Evolutionary conservation across 139 green algal genomes (phyloP), one percentile per base, ranked within the genome.

Genomic region (Chlorella ohadii): DNA sequence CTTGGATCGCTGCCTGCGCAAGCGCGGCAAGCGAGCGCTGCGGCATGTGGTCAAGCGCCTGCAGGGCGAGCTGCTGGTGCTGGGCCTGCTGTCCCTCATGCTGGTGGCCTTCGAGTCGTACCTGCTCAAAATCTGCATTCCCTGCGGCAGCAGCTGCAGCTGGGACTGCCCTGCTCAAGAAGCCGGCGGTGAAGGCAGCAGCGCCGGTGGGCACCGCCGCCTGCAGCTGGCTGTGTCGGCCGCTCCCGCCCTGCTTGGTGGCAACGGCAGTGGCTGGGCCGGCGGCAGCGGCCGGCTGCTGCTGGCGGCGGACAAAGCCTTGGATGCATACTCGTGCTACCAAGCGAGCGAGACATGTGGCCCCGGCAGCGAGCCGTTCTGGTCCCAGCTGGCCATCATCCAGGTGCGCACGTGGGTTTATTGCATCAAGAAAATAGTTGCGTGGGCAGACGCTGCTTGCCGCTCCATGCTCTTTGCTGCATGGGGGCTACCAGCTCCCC

Each of bases 11-110:
- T 70, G 66, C 3, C 72, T 89, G 41, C 70, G n/a, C 13, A 17
- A n/a, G n/a, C 28, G 27, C 13, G 39, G 55, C 27, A 82, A 82
- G 33, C 68, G 67, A 1, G 86, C 73, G 19, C 74, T 89, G 81
- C 74, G 76, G 6, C 73, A 85, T 31, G 71, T 77, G 16, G 33
- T 86, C 31, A 59, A 81, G 34, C 25, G 75, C 34, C 33, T 86
- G 56, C 57, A 90, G 72, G 47, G 72, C 0, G 87, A 90, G 84
- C 63, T 90, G 15, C 80, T 88, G 1, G 79, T 85, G 20, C 78
- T 90, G 9, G 87, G 87, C 13, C 70, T 90, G 13, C 78, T 90
- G 11, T 90, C 87, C 28, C 71, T 90, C 19, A 19, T 90, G 33
- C 79, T 90, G 28, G 74, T 87, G 9, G 87, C 71, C 22, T 71